phyloP scores from a whole-genome alignment of 345 rosid species.

The Gossypium anomalum region DNA sequence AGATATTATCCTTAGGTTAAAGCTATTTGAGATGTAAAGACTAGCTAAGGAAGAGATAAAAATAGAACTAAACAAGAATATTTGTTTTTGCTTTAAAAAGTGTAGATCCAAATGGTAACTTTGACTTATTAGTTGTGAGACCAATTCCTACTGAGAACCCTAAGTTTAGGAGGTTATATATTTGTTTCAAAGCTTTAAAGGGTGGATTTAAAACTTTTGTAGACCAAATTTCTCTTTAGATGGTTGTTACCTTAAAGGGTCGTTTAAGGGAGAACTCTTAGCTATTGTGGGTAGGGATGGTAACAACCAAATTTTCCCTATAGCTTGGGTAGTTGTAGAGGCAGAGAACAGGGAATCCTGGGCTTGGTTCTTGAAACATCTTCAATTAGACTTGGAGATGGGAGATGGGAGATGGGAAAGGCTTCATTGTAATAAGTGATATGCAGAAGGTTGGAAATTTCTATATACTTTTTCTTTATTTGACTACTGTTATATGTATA shows the following conservation, averaged over 20 bases:
- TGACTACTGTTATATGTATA: too few relatives aligned
- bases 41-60: neutral
- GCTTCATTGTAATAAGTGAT: neutral
- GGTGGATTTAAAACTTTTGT: too few relatives aligned
- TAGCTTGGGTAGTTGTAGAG: neutral
- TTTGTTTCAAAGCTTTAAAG: neutral
- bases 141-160: neutral
- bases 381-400: neutral
- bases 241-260: too few relatives aligned
- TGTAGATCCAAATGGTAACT: too few relatives aligned
- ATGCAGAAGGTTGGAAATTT: neutral
- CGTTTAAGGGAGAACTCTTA: neutral
- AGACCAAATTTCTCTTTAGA: too few relatives aligned
- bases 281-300: neutral
- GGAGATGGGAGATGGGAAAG: too few relatives aligned
- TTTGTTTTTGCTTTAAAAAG: neutral
- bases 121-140: neutral
- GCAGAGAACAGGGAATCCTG: neutral
- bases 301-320: too few relatives aligned
- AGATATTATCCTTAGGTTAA: too few relatives aligned
- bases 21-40: too few relatives aligned
- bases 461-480: too few relatives aligned
- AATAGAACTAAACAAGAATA: too few relatives aligned
- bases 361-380: neutral
- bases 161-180: neutral